These are phyloP conservation scores for Eucalyptus coolabah DNA, from an alignment of 345 rosid species.

Conservation along the genomic window DNA sequence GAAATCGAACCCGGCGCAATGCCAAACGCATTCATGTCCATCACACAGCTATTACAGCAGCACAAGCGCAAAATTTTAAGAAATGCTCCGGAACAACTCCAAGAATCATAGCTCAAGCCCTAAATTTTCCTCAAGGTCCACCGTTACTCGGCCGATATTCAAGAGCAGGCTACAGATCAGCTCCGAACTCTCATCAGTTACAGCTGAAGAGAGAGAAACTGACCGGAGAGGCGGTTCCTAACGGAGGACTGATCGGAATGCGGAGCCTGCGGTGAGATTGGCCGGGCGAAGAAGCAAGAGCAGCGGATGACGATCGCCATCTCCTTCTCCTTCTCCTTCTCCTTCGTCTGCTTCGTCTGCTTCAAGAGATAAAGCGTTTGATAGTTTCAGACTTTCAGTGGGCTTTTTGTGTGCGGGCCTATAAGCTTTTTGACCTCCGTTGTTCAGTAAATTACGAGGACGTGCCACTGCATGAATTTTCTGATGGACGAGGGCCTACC, in stretches of 20 bases:
- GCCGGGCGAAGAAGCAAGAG: conserved; percentile 23
- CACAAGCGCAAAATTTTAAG: background rate
- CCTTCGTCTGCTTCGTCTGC: too few relatives aligned
- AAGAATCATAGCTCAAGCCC: background rate
- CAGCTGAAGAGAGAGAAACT: background rate
- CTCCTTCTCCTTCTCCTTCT: too few relatives aligned
- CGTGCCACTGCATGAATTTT: too few relatives aligned
- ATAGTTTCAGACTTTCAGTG: too few relatives aligned
- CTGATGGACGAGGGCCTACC: too few relatives aligned
- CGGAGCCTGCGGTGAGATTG: conserved; percentile 12
- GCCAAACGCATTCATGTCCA: background rate
- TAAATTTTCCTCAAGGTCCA: background rate
- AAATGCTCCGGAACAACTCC: background rate
- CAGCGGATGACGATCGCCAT: conserved; percentile 45
- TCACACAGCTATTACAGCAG: background rate
- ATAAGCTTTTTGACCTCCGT: too few relatives aligned
- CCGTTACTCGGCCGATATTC: background rate
- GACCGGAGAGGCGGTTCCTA: conserved; percentile 18
- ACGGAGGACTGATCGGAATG: conserved; percentile 6
- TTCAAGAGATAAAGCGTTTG: too few relatives aligned
- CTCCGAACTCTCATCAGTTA: background rate
- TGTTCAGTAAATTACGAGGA: too few relatives aligned
- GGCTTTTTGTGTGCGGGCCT: too few relatives aligned
- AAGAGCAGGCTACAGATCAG: background rate
- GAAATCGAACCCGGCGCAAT: background rate